Evolutionary conservation across 2,329 filamentous ascomycete species (phyloP), one percentile per base, ranked within the genome.

Genomic region (Magnaporthiopsis poae): DNA sequence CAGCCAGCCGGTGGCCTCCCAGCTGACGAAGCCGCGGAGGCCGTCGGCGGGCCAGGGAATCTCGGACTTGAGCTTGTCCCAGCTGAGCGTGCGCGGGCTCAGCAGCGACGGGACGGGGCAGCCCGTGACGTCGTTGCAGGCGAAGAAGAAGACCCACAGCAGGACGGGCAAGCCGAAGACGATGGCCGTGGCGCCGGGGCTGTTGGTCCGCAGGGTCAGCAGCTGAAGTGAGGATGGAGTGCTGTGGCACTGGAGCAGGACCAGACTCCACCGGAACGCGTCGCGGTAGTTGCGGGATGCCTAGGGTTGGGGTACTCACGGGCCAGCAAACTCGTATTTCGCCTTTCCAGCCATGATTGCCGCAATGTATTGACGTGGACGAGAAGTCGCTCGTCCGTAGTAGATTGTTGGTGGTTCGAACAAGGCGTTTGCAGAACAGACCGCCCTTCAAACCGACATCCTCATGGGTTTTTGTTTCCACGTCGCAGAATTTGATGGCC

Each of bases 11-110:
- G 87, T 85, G 21, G 86, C 88, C 70, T 46, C 33, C 64, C 85
- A 85, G 76, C 88, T 93, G 69, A 86, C 84, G 63, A 97, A 80
- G 1, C 89, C 90, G 63, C 79, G 79, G 64, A 93, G 75, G 46
- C 92, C 93, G 71, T 89, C 78, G 52, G 82, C 78, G 0, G 89
- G 90, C 82, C 82, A 84, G 46, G 79, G 81, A 15, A 79, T 75
- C 69, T 84, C 81, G 56, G 74, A 68, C 73, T 80, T 81, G 68
- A 84, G 72, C 65, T 77, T 77, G 18, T 79, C 77, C 15, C 80
- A 73, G 46, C 74, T 78, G 60, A 83, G 75, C 59, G 73, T 78
- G 21, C 74, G 75, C 4, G 82, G 81, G 61, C 77, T 76, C 12
- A 83, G 77, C 33, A 84, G 74, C 2, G 80, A 80, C n/a, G 82